Base-by-base conservation (phyloP, 2,329 filamentous ascomycete genomes). In the Achaetomium macrosporum region DNA sequence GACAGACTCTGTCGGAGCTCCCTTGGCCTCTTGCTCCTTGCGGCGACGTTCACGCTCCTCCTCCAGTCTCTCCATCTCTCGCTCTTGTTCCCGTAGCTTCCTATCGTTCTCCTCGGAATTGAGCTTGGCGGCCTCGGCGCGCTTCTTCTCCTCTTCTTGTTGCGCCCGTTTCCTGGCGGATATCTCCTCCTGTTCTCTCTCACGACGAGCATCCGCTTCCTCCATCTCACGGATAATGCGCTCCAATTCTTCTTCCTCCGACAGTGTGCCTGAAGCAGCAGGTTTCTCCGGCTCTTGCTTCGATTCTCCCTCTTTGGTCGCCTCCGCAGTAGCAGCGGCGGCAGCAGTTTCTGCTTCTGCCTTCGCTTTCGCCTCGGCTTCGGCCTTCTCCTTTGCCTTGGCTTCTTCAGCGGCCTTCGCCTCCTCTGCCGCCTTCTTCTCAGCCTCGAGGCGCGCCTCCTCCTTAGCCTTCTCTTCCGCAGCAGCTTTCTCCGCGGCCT, bases 21-120 rank as follows among this genome's bases (percentile, higher is more conserved):
- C 74, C 53, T 76, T 75, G 20, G 75, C 71, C 57, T 82, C 79
- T 9, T 68, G 71, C 45, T 73, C 70, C 48, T 70, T 69, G 45
- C 78, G 78, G 64, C 77, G 78, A 51, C 74, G 76, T 66, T 84
- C 83, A 61, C 78, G 79, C 68, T 84, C 85, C 69, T 89, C 85
- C 65, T 90, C 87, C 1, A 87, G 71, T 55, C 81, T 82, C 63
- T 86, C 84, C 77, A 84, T 85, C 70, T 87, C 86, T 17, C 78
- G 77, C 66, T 89, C 87, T 57, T 84, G 79, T 68, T 90, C 87
- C 17, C 79, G 81, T 54, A 90, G 79, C 70, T 84, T 86, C 53
- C 76, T 77, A 65, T 84, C 80, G 48, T 74, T 76, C n/a, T 81
- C 77, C 4, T 76, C 81, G 36, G 77, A 76, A 33, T 69, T 66